phyloP scores from a whole-genome alignment of 306 rosid genomes.

The Pachyrhizus erosus region DNA sequence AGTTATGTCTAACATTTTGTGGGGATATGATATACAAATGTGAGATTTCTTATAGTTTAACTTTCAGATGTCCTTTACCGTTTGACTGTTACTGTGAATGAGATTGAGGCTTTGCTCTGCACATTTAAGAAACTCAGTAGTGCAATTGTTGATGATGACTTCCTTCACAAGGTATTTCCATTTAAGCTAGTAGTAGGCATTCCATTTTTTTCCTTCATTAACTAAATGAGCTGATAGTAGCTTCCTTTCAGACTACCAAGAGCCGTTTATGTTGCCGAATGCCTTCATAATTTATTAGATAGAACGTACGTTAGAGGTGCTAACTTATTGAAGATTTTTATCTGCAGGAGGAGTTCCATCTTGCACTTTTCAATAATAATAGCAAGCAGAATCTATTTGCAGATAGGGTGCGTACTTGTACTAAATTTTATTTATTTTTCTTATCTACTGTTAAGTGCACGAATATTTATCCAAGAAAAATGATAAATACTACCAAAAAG shows the following conservation, averaged over 20 bases:
- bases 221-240: not conserved
- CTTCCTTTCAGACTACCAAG: not conserved
- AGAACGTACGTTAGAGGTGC: not conserved
- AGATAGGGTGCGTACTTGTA: conserved; percentile 58
- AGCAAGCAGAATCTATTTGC: conserved; percentile 64
- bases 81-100: conserved; percentile 75
- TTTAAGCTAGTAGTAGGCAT: not conserved
- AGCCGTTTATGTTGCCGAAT: not conserved
- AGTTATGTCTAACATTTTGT: conserved; percentile 18
- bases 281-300: conserved; percentile 2
- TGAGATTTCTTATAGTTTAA: not conserved
- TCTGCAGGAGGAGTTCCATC: conserved; percentile 74
- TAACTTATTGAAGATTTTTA: conserved; percentile 24
- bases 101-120: conserved; percentile 73
- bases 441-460: not conserved
- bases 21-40: not conserved
- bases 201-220: not conserved
- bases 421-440: not conserved
- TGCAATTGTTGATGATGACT: conserved; percentile 62
- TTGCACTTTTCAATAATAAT: conserved; percentile 65
- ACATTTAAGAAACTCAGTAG: conserved; percentile 70
- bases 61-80: conserved; percentile 18
- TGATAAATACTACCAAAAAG: not conserved
- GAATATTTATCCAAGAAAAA: not conserved
- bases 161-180: conserved; percentile 72